Evolutionary conservation across 2,329 filamentous ascomycete genomes (phyloP), one percentile per base, ranked within the genome.

Genomic region (Penicillium sp.): DNA sequence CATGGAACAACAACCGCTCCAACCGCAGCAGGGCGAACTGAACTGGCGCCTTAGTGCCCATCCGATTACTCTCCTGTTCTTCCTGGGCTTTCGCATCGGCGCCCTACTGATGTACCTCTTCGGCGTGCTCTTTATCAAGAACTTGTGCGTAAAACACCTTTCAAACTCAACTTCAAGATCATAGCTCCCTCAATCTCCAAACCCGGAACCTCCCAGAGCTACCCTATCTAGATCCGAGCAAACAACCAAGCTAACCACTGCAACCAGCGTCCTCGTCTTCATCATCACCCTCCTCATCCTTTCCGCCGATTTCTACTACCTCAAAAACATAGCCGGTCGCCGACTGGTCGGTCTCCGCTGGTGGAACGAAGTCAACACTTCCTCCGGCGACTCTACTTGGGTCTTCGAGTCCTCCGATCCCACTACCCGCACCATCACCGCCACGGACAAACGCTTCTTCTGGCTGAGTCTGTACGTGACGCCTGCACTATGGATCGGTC

Each of bases 11-110:
- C n/a, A n/a, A n/a, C n/a, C n/a, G n/a, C n/a, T n/a, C n/a, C n/a
- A n/a, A n/a, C n/a, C n/a, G n/a, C 26, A 43, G 51, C 66, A 71
- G 60, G 81, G 81, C 53, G 72, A 77, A 44, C 77, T 98, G 71
- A 95, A 88, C 80, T 98, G 93, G 93, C 83, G 88, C 65, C 81
- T 98, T 59, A 95, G 88, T 72, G 89, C 89, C 48, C 93, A 98
- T 70, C 93, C 93, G 55, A 93, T 97, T 64, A 98, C 90, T 3
- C 81, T 96, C 43, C 74, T 95, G 59, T 89, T 84, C 62, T 97
- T 95, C 72, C 80, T 98, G 57, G 81, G 77, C 57, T 96, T 98
- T 71, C 82, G 93, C 67, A 84, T 90, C 68, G 86, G 84, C 59
- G 85, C 83, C 60, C 77, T 95, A 40, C 72, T 95, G 52, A 85